A percentile compares a stretch with the other conserved stretches of the same genome.
Evolutionary conservation across 129 eudicot species (phyloP).

Genomic region (Tagetes erecta): DNA sequence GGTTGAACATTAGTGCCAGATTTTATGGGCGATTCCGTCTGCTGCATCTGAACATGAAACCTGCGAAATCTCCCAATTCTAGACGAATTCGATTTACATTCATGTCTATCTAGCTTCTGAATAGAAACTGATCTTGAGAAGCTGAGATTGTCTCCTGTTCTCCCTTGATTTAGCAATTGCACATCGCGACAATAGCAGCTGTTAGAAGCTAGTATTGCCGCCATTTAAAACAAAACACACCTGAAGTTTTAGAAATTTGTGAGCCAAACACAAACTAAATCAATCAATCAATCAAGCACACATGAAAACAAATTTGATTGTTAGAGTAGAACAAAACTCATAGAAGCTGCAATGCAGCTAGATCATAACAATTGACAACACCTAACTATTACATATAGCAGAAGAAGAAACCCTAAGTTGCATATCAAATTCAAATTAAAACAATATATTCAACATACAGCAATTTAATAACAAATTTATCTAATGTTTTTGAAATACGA

Average conservation of each 20-base stretch:
- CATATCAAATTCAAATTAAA: slow-evolving; percentile 13
- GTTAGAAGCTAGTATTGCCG: slow-evolving; percentile 77
- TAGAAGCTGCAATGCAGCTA: slow-evolving; percentile 23
- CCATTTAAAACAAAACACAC: slow-evolving; percentile 50
- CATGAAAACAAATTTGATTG: neutral
- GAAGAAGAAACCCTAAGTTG: slow-evolving; percentile 2
- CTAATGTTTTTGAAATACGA: neutral
- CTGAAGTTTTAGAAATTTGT: slow-evolving; percentile 26
- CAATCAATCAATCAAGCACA: slow-evolving; percentile 22
- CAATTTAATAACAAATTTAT: slow-evolving; percentile 5
- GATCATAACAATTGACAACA: neutral
- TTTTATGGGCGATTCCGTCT: slow-evolving; percentile 53
- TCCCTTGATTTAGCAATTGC: slow-evolving; percentile 47
- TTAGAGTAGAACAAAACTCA: neutral
- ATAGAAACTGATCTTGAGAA: slow-evolving; percentile 50
- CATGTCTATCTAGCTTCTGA: slow-evolving; percentile 32
- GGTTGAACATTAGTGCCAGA: slow-evolving; percentile 53
- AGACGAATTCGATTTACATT: slow-evolving; percentile 13
- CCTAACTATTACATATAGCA: slow-evolving; percentile 16
- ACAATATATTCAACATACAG: neutral
- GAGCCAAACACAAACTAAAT: slow-evolving; percentile 22
- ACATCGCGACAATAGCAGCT: slow-evolving; percentile 64
- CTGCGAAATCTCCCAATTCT: slow-evolving; percentile 22
- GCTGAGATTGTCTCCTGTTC: slow-evolving; percentile 42
- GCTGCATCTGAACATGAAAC: slow-evolving; percentile 52